Base-by-base conservation (phyloP, 2,329 filamentous ascomycete genomes). In the Ustulina deusta region DNA sequence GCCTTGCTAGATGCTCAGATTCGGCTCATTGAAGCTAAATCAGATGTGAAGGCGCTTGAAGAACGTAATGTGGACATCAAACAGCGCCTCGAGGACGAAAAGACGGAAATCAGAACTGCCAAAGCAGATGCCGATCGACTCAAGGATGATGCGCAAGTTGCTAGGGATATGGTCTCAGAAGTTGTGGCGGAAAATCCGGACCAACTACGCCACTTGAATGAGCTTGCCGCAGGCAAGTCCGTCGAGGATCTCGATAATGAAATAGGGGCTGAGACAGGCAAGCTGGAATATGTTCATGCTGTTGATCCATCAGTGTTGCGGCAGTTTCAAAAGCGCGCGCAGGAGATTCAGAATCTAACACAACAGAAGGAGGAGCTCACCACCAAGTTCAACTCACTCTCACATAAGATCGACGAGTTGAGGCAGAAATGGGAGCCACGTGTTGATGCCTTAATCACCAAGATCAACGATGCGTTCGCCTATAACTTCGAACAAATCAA, bases 401-500 rank as follows among this genome's bases (percentile, higher is more conserved):
- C 84, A 17, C 76, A 78, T 13, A 84, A 87, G 54, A 95, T 97
- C 69, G 79, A 82, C 0, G 84, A 89, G 42, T 81, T 97, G 63
- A 90, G 91, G 73, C 83, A 83, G 17, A 84, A 87, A 70, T 99
- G 94, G 93, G 96, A 98, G 79, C 94, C 94, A 0, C 82, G 87
- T 73, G 85, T 99, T 2, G 94, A 98, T 72, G 84, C 83, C 25
- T 85, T 99, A 2, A 86, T 97, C 46, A 83, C 83, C 22, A 89
- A 90, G 76, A 97, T 99, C 80, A 97, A 93, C 77, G 89, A 93
- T 56, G 94, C 94, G 0, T 99, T 99, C 79, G 89, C 91, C 6
- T 91, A 95, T 78, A 98, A 97, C 75, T 98, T 99, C 78, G 89
- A 93, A 75, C 91, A 95, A 78, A 98, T 99, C 77, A 93, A 91